Evolutionary conservation across 805 yeast genomes (phyloP).

Genomic region (Ogataea thermomethanolica): DNA sequence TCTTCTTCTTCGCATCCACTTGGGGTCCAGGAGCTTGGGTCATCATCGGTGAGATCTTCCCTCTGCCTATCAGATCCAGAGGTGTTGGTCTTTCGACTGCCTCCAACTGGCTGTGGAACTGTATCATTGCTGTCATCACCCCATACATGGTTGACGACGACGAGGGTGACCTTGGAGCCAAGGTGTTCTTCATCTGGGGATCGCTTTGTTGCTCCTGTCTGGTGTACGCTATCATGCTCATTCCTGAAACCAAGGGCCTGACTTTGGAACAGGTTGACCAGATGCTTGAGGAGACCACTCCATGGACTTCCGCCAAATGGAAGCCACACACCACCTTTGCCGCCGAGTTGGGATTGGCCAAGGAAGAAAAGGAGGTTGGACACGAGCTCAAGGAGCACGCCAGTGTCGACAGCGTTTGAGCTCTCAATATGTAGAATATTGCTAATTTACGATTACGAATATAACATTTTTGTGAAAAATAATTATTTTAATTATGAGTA

Average conservation of each 20-base stretch:
- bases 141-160: slow-evolving; percentile 70
- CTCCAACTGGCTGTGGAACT: slow-evolving; percentile 77
- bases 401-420: slow-evolving; percentile 13
- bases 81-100: slow-evolving; percentile 70
- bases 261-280: slow-evolving; percentile 76
- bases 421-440: background rate
- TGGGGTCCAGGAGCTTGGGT: slow-evolving; percentile 88
- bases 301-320: slow-evolving; percentile 35
- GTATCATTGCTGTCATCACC: slow-evolving; percentile 72
- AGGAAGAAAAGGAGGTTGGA: slow-evolving; percentile 18
- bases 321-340: slow-evolving; percentile 34
- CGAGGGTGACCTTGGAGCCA: slow-evolving; percentile 55
- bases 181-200: slow-evolving; percentile 77
- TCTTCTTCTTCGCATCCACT: slow-evolving; percentile 73
- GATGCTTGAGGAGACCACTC: slow-evolving; percentile 36
- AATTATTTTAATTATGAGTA: slow-evolving; percentile 37
- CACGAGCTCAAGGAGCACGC: slow-evolving; percentile 20
- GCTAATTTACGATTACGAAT: slow-evolving; percentile 3
- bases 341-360: slow-evolving; percentile 28
- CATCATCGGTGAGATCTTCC: slow-evolving; percentile 57
- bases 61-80: slow-evolving; percentile 70
- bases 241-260: slow-evolving; percentile 78
- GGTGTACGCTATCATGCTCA: slow-evolving; percentile 68
- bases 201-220: slow-evolving; percentile 38
- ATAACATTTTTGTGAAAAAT: background rate